Conservation (phyloP, 768 basidiomycete species). For the Tylopilus sp. region DNA sequence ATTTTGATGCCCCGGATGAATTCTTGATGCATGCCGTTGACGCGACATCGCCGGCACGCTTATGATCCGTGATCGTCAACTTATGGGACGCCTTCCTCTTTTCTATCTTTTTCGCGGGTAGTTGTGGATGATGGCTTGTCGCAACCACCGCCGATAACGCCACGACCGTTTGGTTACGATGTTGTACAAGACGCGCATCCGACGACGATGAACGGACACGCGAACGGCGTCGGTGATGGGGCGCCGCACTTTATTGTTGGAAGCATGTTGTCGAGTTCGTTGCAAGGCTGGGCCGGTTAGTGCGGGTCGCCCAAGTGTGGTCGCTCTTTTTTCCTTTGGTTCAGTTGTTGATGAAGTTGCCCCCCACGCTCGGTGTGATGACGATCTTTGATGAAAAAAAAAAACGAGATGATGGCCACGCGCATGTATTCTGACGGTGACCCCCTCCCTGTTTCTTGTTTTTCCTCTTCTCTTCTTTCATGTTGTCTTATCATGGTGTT, state of each 20-base stretch:
- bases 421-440: background rate
- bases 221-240: conserved; percentile 4
- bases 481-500: background rate
- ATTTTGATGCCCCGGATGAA: conserved; percentile 2
- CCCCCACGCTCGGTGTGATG: background rate
- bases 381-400: background rate
- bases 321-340: background rate
- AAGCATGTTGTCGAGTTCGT: conserved; percentile 24
- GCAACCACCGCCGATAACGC: conserved; percentile 3
- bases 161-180: conserved; percentile 12
- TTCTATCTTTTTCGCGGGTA: background rate
- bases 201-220: conserved; percentile 1
- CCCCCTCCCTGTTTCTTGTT: background rate
- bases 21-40: background rate
- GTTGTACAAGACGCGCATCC: conserved; percentile 5
- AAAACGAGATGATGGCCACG: background rate
- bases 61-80: conserved; percentile 9
- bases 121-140: conserved; percentile 6
- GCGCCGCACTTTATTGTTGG: conserved; percentile 13
- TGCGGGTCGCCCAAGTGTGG: background rate
- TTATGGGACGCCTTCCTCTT: background rate
- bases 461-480: background rate
- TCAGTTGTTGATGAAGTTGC: too few relatives aligned
- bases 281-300: conserved; percentile 30
- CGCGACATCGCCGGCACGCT: background rate